A percentile compares a stretch with the other conserved stretches of the same genome.
Evolutionary conservation across 345 rosid genomes (phyloP).

Genomic region (Durio zibethinus): DNA sequence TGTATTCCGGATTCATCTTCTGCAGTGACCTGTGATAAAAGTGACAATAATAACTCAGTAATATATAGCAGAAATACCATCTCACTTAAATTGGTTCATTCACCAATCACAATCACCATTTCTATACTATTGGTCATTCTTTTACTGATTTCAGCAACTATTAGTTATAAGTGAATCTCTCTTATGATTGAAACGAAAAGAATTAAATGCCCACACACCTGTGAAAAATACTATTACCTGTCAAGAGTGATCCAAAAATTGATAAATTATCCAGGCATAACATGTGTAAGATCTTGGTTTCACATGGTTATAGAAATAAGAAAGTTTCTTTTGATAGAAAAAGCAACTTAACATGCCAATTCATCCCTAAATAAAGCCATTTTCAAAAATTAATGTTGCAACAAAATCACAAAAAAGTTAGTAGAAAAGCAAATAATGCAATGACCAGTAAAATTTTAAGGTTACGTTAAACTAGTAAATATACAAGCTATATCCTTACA

Average conservation of each 20-base stretch:
- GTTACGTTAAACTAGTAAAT: not conserved
- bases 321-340: not conserved
- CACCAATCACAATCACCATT: not conserved
- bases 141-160: not conserved
- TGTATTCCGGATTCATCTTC: slow-evolving; percentile 77
- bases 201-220: not conserved
- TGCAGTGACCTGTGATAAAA: slow-evolving; percentile 55
- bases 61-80: not conserved
- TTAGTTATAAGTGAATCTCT: not conserved
- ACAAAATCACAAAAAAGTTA: not conserved
- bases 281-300: not conserved
- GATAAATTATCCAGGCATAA: not conserved
- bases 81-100: not conserved
- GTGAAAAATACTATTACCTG: not conserved
- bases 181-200: not conserved
- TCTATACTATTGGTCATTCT: not conserved
- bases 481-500: slow-evolving; percentile 41
- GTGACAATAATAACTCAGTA: not conserved
- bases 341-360: not conserved
- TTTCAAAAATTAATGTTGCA: not conserved
- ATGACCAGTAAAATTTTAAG: not conserved
- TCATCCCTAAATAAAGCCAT: not conserved
- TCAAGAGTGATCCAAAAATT: not conserved
- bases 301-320: not conserved
- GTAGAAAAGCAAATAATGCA: not conserved